Conservation (phyloP, 129 eudicot species). For the Rutidosis leptorrhynchoides region DNA sequence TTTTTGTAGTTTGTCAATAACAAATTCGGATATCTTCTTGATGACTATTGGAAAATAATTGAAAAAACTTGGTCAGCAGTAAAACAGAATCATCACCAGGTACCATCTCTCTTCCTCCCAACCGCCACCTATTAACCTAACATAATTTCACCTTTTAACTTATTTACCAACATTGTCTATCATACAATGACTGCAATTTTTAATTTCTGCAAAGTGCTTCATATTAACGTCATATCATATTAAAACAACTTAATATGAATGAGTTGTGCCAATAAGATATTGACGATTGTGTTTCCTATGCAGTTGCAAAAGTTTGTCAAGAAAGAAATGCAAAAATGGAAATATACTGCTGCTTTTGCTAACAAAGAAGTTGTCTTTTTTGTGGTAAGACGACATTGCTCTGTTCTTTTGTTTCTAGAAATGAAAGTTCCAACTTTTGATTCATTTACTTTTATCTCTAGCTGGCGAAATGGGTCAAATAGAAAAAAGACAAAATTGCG, state of each 20-base stretch:
- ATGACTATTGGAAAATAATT: constrained; percentile 28
- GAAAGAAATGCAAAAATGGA: constrained; percentile 54
- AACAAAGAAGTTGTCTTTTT: constrained; percentile 76
- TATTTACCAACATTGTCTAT: neutral
- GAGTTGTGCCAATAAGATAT: neutral
- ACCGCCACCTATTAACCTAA: neutral
- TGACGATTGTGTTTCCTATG: constrained; percentile 11
- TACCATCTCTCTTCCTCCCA: constrained; percentile 20
- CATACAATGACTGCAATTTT: neutral
- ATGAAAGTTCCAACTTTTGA: neutral
- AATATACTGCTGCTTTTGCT: constrained; percentile 57
- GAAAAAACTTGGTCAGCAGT: constrained; percentile 43
- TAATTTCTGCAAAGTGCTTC: neutral
- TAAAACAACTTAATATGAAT: neutral
- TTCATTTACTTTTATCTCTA: neutral
- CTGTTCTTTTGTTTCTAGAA: neutral
- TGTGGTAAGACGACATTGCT: constrained; percentile 46
- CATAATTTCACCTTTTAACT: neutral
- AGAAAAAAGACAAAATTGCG: too few relatives aligned
- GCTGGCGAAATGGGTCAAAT: neutral
- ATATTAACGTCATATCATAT: neutral
- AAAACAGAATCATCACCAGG: constrained; percentile 74
- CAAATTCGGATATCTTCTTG: constrained; percentile 27
- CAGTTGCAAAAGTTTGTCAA: constrained; percentile 67
- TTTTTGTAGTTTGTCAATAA: constrained; percentile 41